Evolutionary conservation across 2,329 filamentous ascomycete species (phyloP), one percentile per base, ranked within the genome.

Genomic region (Sphaerulina vaccinii): DNA sequence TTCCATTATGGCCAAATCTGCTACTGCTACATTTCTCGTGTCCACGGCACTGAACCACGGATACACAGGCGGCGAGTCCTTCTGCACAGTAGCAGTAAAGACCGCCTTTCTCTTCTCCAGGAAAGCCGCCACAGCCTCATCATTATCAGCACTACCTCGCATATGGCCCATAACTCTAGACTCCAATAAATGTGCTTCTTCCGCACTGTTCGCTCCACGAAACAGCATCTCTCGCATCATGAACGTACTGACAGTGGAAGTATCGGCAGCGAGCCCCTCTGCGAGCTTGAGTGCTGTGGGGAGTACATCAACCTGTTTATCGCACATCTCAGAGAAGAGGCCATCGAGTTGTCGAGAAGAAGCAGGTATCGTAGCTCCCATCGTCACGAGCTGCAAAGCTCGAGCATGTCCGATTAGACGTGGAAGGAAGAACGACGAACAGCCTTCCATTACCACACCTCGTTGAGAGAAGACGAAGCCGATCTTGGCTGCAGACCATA

Each of bases 211-310:
- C 23, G 49, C 33, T 2, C 57, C 57, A 15, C 57, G 50, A 27
- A 47, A 60, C 7, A 60, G 19, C 57, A 60, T 60, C 49, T 60
- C 57, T 7, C 57, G 52, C 7, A 58, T 60, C 57, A 60, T 60
- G 15, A 49, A 60, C 10, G 55, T 60, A 40, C 57, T 60, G 10
- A 60, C 55, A 18, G 51, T 50, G 27, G 52, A 56, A 10, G 57
- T 60, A 3, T 60, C 48, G 2, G 21, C 23, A 7, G 57, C 55
- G 5, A 60, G 18, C 1, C 52, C 35, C n/a, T 58, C 50, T 3
- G 57, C 57, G 13, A 52, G 41, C 46, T 56, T 43, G 24, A 58
- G 27, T 4, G 57, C 57, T 24, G 15, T 45, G 2, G 55, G 52
- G 5, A 60, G 41, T 1, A 60, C 57, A 24, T 58, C 51, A n/a